Base-by-base conservation (phyloP, 2,329 filamentous ascomycete species). In the Pestalotiopsis sp. region DNA sequence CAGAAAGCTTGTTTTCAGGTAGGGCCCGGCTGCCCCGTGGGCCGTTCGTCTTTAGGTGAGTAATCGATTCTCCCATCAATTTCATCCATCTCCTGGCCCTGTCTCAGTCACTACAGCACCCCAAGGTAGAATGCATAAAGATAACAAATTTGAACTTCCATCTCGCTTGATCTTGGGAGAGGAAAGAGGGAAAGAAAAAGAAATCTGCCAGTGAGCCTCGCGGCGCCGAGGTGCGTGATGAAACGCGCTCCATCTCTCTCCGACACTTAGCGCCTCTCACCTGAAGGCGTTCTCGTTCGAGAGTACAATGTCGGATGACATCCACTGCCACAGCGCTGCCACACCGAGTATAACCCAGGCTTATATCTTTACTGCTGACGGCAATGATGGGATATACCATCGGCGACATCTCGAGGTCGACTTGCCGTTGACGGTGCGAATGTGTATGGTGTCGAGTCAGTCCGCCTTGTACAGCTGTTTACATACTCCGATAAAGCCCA, bases 1-100 rank as follows among this genome's bases (percentile, higher is more conserved):
- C 27, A 49, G 64, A 58, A 66, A 66, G 64, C 64, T 66, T 66
- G 65, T 66, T 56, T 66, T 27, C 52, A 41, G 57, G 13, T 52
- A 52, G 45, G 45, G 45, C n/a, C 45, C 45, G 45, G 45, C 17
- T 52, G 45, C 45, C 20, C 57, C 25, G 57, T 27, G 11, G 12
- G 57, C 25, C 23, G 57, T 60, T 27, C 6, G 3, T 27, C 12
- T 3, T 27, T 27, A 14, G 25, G 25, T 36, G 57, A 60, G 57
- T 36, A 60, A 60, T 60, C 25, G 31, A 27, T 27, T 60, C 20
- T 27, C 49, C 20, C 45, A 52, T 52, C 45, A 17, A 52, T 20
- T 11, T 49, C 20, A 2, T 52, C 17, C 17, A 9, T 52, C 45
- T n/a, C n/a, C 45, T 52, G 17, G 45, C 45, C n/a, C 45, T 52